Conservation (phyloP, 2,329 filamentous ascomycete species). For the Neonectria ditissima region DNA sequence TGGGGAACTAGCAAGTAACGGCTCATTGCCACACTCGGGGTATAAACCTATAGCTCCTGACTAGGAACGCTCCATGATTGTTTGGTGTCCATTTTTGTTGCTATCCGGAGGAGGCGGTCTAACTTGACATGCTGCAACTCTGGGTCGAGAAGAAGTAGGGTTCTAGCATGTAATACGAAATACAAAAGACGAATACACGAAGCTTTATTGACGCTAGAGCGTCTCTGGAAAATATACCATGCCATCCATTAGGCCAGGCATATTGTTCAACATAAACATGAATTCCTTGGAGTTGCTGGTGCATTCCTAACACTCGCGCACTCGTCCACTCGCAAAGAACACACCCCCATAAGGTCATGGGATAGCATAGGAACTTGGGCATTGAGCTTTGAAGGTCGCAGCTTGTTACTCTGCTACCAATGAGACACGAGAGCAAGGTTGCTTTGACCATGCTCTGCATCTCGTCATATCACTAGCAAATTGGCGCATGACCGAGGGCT, state of each 20-base stretch:
- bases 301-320: no score
- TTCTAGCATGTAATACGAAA: no score
- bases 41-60: background rate
- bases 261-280: no score
- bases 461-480: background rate
- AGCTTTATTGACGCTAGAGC: no score
- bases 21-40: background rate
- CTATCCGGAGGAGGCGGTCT: no score
- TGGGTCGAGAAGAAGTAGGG: background rate
- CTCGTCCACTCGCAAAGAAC: background rate
- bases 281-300: no score
- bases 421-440: background rate
- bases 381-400: background rate
- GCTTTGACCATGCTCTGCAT: no score
- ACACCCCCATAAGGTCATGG: background rate
- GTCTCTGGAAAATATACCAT: background rate
- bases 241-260: background rate
- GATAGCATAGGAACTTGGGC: background rate
- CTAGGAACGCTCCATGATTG: no score
- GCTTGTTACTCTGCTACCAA: background rate
- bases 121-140: no score
- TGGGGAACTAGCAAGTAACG: background rate
- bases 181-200: background rate
- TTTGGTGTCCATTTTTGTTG: no score
- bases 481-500: background rate